A percentile compares a stretch with the other conserved stretches of the same genome.
Evolutionary conservation across 345 rosid species (phyloP).

Genomic region (Psidium friedrichsthalianum): DNA sequence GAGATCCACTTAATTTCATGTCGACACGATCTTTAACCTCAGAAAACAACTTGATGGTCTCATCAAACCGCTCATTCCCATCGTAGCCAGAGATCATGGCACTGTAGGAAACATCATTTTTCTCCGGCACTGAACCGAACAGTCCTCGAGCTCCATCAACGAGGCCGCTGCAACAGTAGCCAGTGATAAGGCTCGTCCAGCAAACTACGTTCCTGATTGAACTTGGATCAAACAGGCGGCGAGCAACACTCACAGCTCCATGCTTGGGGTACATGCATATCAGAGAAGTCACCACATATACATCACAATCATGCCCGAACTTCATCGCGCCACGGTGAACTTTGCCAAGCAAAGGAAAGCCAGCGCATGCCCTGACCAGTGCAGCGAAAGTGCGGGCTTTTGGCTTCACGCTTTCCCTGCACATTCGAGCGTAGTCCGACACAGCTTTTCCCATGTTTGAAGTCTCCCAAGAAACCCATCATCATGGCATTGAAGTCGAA

Average conservation of each 20-base stretch:
- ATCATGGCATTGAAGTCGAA: constrained; percentile 12
- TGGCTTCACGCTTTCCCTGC: not conserved
- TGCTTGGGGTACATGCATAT: constrained; percentile 5
- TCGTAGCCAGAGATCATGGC: no score
- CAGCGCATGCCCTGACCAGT: constrained; percentile 7
- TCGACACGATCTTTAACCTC: constrained; percentile 1
- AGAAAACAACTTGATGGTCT: constrained; percentile 17
- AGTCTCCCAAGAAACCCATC: constrained; percentile 15
- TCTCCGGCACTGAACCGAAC: no score
- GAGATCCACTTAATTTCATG: constrained; percentile 5
- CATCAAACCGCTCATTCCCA: constrained; percentile 7
- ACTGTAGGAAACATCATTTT: no score
- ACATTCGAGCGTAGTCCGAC: no score
- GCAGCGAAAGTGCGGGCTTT: constrained; percentile 9
- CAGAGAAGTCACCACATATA: constrained; percentile 8
- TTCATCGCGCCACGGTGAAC: constrained; percentile 6
- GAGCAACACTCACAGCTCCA: not conserved
- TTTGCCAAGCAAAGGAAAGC: constrained; percentile 7
- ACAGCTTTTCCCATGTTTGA: no score
- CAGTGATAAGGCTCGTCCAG: constrained; percentile 12
- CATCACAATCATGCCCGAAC: constrained; percentile 10
- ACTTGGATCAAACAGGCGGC: constrained; percentile 5
- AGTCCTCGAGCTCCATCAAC: constrained; percentile 7
- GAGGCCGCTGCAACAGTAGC: constrained; percentile 5
- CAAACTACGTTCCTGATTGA: constrained; percentile 9